Base-by-base conservation (phyloP, 176 grass and related monocot genomes). In the Carex cristatella region DNA sequence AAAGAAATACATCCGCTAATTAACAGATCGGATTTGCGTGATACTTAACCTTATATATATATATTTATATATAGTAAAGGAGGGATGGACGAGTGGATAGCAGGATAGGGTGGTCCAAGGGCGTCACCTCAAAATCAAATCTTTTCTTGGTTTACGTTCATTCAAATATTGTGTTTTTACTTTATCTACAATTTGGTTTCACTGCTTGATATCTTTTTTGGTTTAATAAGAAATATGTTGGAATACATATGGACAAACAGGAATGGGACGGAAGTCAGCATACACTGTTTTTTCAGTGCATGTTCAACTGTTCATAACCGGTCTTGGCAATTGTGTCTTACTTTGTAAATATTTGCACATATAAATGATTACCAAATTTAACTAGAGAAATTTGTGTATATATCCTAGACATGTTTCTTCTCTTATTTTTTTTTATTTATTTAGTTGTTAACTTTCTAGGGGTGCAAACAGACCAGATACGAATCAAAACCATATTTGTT, bases 61-160 rank as follows among this genome's bases (percentile, higher is more conserved):
- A 23, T 23, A 23, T 23, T 0, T 23, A 23, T 23, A 33, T 33
- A 33, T 33, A 33, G 33, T 33, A 33, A 33, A 1, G 2, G 33
- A 33, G 33, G 33, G 33, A 33, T 33, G 33, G 40, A 76, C 27
- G 48, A 57, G 19, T 35, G 14, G 60, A 81, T 80, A 80, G 27
- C 10, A 65, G 4, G 77, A 53, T 81, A 81, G 79, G 56, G 79
- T 81, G 79, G 79, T 81, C 57, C 79, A 81, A 33, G 56, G 15
- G 40, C 35, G 51, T 69, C 54, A 63, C 79, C 3, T 63, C 57
- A 81, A 81, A 40, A 40, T 40, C 38, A 81, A 81, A 81, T 61
- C 18, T 63, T 81, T 19, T 63, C 58, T 63, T 64, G 51, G 44
- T 61, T 5, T 62, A 62, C 37, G 31, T 81, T 40, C 60, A 81